Evolutionary conservation across 768 basidiomycete species (phyloP).

Genomic region (Lentinula boryana): DNA sequence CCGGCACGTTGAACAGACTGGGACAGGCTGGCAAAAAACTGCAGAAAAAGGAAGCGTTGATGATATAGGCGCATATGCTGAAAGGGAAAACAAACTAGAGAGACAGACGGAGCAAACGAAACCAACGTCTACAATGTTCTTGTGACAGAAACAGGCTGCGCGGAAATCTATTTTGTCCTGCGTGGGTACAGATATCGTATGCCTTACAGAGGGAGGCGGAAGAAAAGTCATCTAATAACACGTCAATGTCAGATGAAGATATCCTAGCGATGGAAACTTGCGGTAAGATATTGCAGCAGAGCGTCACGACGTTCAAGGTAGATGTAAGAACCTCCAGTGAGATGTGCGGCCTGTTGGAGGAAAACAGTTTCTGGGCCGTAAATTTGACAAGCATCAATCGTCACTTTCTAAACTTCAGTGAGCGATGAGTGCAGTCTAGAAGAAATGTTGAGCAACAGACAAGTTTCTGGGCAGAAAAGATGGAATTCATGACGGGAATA

Average conservation of each 20-base stretch:
- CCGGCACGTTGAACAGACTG: slow-evolving; percentile 94
- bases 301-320: slow-evolving; percentile 75
- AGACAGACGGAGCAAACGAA: slow-evolving; percentile 99
- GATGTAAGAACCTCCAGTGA: slow-evolving; percentile 93
- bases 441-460: slow-evolving; percentile 35
- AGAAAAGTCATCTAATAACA: slow-evolving; percentile 76
- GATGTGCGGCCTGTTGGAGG: slow-evolving; percentile 93
- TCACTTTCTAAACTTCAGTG: slow-evolving; percentile 66
- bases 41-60: not conserved
- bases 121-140: slow-evolving; percentile 91
- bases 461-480: slow-evolving; percentile 97
- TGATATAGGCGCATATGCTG: not conserved
- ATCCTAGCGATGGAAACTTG: slow-evolving; percentile 21
- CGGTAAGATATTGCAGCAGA: slow-evolving; percentile 89
- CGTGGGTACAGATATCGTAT: slow-evolving; percentile 76
- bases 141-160: slow-evolving; percentile 98
- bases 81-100: slow-evolving; percentile 61
- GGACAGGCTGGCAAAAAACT: slow-evolving; percentile 94
- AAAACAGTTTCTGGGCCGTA: slow-evolving; percentile 89
- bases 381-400: slow-evolving; percentile 93
- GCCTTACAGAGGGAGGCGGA: slow-evolving; percentile 64
- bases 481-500: slow-evolving; percentile 98
- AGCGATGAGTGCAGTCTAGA: not conserved
- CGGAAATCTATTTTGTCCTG: slow-evolving; percentile 96
- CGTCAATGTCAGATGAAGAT: not conserved